Base-by-base conservation (phyloP, 2,329 filamentous ascomycete species). In the Colletotrichum limetticola region DNA sequence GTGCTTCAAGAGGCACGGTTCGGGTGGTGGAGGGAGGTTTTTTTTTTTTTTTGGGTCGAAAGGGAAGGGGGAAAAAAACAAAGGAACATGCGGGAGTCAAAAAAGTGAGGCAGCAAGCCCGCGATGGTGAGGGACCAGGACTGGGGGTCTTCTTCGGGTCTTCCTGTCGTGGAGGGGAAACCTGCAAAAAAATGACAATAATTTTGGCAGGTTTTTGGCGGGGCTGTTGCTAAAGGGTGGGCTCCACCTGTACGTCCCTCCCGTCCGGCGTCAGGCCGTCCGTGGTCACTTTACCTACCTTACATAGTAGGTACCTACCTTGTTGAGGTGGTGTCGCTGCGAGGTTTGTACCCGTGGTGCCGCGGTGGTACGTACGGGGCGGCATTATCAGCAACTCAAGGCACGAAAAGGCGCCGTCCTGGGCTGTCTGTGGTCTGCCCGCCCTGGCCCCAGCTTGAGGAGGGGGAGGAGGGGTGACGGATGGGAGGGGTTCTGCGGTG, bases 201-300 rank as follows among this genome's bases (percentile, higher is more conserved):
- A 71, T 74, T 74, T 74, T 62, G 68, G 68, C 55, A 64, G 49
- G 37, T 64, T 69, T 72, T 72, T 72, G 70, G 71, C 62, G 71
- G 71, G 71, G 71, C 66, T 73, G 7, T 60, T 61, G 59, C 28
- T 60, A 42, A 19, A 64, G 28, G 60, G 49, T n/a, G 60, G 46
- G 22, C 22, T 49, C 28, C 12, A 53, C 60, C 19, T n/a, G 42
- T 19, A 42, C 37, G 16, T 49, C 42, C 42, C 42, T 49, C 42
- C 16, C 19, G 42, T 9, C 37, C 37, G 14, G 14, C 37, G 37
- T 37, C 35, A 37, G 12, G 35, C 35, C 35, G 7, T 42, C 37
- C 37, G 16, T 42, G 37, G 37, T 42, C 14, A 42, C 37, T 42
- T 42, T 42, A 19, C 37, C 16, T 16, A 16, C 32, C 32, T 32